These are phyloP conservation scores for Aspergillus caelatus DNA, from an alignment of 2,329 filamentous ascomycete species.

Conservation along the genomic window DNA sequence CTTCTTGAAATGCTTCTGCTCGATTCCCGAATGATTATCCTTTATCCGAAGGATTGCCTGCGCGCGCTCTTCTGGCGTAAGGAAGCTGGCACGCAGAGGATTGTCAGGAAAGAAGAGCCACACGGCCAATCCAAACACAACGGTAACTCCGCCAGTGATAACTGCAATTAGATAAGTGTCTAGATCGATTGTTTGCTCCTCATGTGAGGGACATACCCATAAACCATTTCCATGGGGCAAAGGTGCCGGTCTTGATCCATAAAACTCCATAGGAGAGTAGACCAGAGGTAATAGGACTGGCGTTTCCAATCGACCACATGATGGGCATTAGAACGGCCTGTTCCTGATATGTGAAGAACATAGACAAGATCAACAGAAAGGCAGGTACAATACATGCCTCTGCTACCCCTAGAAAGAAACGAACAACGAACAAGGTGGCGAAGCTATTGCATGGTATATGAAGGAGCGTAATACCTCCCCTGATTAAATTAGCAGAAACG, in stretches of 20 bases:
- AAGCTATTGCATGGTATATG: constrained; percentile 51
- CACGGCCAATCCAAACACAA: constrained; percentile 30
- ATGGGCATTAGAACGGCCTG: constrained; percentile 36
- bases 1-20: constrained; percentile 40
- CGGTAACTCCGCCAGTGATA: constrained; percentile 11
- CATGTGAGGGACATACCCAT: constrained; percentile 31
- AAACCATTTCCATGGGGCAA: constrained; percentile 45
- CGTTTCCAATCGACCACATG: constrained; percentile 47
- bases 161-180: neutral
- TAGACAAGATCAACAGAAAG: constrained; percentile 46
- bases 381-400: constrained; percentile 57
- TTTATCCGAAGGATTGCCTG: constrained; percentile 39
- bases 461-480: constrained; percentile 39
- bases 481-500: neutral
- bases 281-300: constrained; percentile 43
- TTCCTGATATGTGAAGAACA: constrained; percentile 43
- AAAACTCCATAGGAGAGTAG: constrained; percentile 48
- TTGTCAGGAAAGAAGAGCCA: constrained; percentile 39
- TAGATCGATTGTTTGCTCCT: too few relatives aligned
- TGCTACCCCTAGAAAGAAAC: constrained; percentile 56
- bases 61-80: constrained; percentile 36
- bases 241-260: constrained; percentile 40
- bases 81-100: constrained; percentile 34
- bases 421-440: constrained; percentile 50
- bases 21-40: constrained; percentile 42